Percentiles rank a stretch among this genome's conserved stretches.
phyloP scores from a whole-genome alignment of 768 basidiomycete genomes.

The Amanita brunnescens region DNA sequence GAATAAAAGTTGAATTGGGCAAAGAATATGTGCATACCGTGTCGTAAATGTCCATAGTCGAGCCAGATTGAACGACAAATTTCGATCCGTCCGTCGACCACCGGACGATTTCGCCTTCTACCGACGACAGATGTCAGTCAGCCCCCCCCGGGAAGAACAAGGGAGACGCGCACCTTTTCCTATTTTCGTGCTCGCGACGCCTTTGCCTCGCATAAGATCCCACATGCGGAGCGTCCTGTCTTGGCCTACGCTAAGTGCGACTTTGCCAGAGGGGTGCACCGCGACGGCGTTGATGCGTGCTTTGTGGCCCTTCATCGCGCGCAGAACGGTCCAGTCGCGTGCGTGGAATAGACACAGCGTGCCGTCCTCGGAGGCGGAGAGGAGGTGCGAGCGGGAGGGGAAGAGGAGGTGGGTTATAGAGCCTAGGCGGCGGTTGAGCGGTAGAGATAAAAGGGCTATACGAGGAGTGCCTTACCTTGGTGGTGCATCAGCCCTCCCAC shows the following conservation, averaged over 20 bases:
- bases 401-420: conserved; percentile 87
- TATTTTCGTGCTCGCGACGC: conserved; percentile 80
- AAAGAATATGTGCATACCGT: conserved; percentile 39
- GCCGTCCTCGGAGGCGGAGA: conserved; percentile 91
- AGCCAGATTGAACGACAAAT: conserved; percentile 73
- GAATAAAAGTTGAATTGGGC: not conserved
- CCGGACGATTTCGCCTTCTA: conserved; percentile 88
- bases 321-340: conserved; percentile 88
- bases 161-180: conserved; percentile 58
- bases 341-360: conserved; percentile 86
- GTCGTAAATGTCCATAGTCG: conserved; percentile 74
- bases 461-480: conserved; percentile 49
- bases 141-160: not conserved
- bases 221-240: conserved; percentile 93
- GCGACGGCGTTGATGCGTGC: conserved; percentile 86
- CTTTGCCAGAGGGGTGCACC: conserved; percentile 88
- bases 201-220: conserved; percentile 95
- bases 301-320: conserved; percentile 86
- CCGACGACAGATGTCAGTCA: not conserved
- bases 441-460: not conserved
- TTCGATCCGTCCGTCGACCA: conserved; percentile 75
- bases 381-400: conserved; percentile 80
- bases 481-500: conserved; percentile 94
- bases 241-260: conserved; percentile 85
- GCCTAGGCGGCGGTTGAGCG: conserved; percentile 35